A percentile compares a stretch with the other conserved stretches of the same genome.
These are phyloP conservation scores for Corrigiola litoralis DNA, from an alignment of 179 eudicot species.

Conservation along the genomic window DNA sequence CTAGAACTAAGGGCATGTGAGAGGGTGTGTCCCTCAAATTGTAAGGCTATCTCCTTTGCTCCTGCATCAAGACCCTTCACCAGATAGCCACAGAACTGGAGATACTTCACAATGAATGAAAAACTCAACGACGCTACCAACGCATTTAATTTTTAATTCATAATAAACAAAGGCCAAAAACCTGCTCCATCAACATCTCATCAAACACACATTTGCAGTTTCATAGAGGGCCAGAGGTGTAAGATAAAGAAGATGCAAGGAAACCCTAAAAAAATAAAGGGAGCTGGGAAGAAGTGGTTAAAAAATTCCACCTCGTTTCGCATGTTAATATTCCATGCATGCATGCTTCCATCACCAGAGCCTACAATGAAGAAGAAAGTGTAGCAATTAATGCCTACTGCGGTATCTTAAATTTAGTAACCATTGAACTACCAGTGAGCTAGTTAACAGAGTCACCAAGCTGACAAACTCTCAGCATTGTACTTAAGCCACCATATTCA, in stretches of 20 bases:
- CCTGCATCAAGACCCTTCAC: no score
- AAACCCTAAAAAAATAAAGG: neutral
- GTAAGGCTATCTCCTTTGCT: no score
- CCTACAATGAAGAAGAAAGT: slow-evolving; percentile 38
- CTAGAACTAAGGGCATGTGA: no score
- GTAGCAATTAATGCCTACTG: neutral
- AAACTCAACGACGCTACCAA: no score
- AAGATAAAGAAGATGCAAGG: neutral
- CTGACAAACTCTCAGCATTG: neutral
- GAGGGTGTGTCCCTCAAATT: no score
- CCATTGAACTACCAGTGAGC: neutral
- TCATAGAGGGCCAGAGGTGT: neutral
- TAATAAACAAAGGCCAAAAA: no score
- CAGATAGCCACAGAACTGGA: no score
- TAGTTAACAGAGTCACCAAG: neutral
- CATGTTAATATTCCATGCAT: slow-evolving; percentile 66
- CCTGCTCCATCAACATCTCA: neutral
- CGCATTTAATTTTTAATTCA: no score
- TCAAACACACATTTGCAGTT: neutral
- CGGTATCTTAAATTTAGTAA: neutral
- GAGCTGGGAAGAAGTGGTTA: neutral
- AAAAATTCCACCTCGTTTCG: slow-evolving; percentile 49
- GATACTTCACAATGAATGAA: no score
- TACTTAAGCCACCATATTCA: neutral
- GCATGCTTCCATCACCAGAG: slow-evolving; percentile 87